Conservation (phyloP, 345 rosid species). For the Heritiera fomes region DNA sequence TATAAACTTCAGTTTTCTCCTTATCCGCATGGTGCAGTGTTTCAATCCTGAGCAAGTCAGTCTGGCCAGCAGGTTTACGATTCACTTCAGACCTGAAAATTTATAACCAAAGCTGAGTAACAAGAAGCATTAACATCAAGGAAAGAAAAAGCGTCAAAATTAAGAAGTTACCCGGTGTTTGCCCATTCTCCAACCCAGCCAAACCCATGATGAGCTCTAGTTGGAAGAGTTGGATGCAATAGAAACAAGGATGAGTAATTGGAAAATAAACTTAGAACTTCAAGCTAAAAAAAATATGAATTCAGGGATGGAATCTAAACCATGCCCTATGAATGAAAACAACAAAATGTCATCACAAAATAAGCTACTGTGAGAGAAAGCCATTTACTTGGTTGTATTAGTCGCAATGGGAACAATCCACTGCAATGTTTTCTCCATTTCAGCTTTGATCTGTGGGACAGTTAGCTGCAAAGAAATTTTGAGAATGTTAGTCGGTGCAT, state of each 20-base stretch:
- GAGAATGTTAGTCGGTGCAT: background rate
- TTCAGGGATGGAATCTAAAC: background rate
- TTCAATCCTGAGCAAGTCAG: conserved; percentile 80
- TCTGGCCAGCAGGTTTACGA: conserved; percentile 68
- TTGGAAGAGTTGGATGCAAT: conserved; percentile 17
- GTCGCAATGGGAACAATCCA: conserved; percentile 97
- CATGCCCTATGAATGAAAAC: conserved; percentile 1
- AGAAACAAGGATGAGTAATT: conserved; percentile 14
- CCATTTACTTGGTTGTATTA: conserved; percentile 84
- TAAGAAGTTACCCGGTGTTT: conserved; percentile 72
- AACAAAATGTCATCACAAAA: background rate
- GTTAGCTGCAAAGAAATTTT: conserved; percentile 54
- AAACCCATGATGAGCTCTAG: conserved; percentile 97
- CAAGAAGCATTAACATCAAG: background rate
- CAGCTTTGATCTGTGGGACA: conserved; percentile 77
- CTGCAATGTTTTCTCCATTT: conserved; percentile 93
- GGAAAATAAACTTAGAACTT: conserved; percentile 9
- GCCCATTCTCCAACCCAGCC: conserved; percentile 99
- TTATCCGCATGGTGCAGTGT: conserved; percentile 95
- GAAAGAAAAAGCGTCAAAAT: conserved; percentile 19
- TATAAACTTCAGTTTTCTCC: conserved; percentile 77
- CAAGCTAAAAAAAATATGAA: no score
- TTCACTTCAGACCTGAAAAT: conserved; percentile 66
- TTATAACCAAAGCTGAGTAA: conserved; percentile 16
- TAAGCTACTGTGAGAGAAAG: background rate